A percentile compares a stretch with the other conserved stretches of the same genome.
Evolutionary conservation across 2,329 filamentous ascomycete genomes (phyloP).

Genomic region (Diaporthe aspalathi): DNA sequence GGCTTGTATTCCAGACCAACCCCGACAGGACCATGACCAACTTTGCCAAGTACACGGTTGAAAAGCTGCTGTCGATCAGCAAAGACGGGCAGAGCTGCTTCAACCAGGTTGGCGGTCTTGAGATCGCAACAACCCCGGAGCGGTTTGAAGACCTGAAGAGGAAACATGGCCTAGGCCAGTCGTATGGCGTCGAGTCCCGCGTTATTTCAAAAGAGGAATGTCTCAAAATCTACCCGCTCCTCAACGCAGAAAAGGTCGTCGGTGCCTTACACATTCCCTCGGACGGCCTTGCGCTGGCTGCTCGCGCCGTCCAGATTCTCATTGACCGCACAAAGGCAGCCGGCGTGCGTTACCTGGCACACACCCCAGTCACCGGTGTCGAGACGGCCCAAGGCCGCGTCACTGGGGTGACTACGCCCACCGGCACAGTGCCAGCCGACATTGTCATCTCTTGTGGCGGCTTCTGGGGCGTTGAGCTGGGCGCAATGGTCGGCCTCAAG

Average conservation of each 20-base stretch:
- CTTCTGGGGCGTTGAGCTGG: conserved; percentile 75
- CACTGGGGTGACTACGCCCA: conserved; percentile 65
- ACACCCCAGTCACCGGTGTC: conserved; percentile 69
- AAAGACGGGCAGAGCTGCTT: conserved; percentile 64
- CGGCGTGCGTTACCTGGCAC: conserved; percentile 68
- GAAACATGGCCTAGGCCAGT: conserved; percentile 69
- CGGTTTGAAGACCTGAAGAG: conserved; percentile 71
- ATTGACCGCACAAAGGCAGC: conserved; percentile 67
- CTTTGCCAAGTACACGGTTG: conserved; percentile 70
- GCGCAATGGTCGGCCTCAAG: conserved; percentile 68
- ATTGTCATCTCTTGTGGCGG: conserved; percentile 73
- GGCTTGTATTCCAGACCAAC: conserved; percentile 73
- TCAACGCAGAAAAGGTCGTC: conserved; percentile 64
- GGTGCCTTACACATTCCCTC: conserved; percentile 70
- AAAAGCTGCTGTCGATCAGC: conserved; percentile 67
- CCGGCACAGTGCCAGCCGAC: conserved; percentile 64
- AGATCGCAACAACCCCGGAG: conserved; percentile 70
- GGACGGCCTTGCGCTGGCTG: conserved; percentile 71
- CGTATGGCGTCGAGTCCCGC: conserved; percentile 69
- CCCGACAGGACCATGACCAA: conserved; percentile 66
- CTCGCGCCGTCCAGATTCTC: conserved; percentile 70
- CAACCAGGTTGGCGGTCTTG: conserved; percentile 72
- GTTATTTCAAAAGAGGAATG: conserved; percentile 66
- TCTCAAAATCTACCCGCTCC: conserved; percentile 62
- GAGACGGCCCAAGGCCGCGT: conserved; percentile 60